Evolutionary conservation across 768 basidiomycete genomes (phyloP).

Genomic region (Cantharellus cinnabarinus): DNA sequence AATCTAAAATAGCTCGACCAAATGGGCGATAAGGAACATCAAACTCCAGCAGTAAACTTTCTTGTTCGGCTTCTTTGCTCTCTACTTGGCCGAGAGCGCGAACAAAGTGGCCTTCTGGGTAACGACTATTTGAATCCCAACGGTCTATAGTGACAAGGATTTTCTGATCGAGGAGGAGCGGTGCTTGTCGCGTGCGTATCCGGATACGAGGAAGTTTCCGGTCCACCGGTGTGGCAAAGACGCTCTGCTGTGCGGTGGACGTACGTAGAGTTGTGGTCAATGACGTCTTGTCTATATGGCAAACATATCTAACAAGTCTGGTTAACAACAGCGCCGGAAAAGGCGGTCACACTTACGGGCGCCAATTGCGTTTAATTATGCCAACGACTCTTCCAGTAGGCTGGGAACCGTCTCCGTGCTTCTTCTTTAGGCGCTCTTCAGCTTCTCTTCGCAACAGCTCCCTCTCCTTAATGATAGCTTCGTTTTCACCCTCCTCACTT

Average conservation of each 20-base stretch:
- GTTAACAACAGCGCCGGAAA: neutral
- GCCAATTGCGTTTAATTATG: conserved; percentile 86
- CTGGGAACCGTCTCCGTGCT: conserved; percentile 23
- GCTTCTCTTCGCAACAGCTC: conserved; percentile 16
- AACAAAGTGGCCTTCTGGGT: conserved; percentile 95
- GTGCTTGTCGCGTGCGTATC: conserved; percentile 85
- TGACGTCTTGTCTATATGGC: conserved; percentile 82
- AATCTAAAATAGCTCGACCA: conserved; percentile 83
- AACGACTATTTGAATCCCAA: conserved; percentile 73
- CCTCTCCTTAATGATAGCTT: conserved; percentile 23
- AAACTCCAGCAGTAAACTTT: conserved; percentile 80
- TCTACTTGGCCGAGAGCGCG: conserved; percentile 78
- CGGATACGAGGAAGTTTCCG: conserved; percentile 83
- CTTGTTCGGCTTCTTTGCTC: conserved; percentile 90
- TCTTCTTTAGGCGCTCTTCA: conserved; percentile 12
- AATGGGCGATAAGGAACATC: conserved; percentile 94
- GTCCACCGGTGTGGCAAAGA: conserved; percentile 88
- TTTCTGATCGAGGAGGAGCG: conserved; percentile 72
- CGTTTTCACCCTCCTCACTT: conserved; percentile 14
- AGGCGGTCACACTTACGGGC: conserved; percentile 38
- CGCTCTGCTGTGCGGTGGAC: conserved; percentile 69
- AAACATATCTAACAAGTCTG: conserved; percentile 40
- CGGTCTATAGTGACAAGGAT: conserved; percentile 89
- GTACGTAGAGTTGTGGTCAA: conserved; percentile 58
- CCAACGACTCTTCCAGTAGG: conserved; percentile 88